These are phyloP conservation scores for Melocanna baccifera DNA, from an alignment of 176 grass and related monocot genomes.

Conservation along the genomic window DNA sequence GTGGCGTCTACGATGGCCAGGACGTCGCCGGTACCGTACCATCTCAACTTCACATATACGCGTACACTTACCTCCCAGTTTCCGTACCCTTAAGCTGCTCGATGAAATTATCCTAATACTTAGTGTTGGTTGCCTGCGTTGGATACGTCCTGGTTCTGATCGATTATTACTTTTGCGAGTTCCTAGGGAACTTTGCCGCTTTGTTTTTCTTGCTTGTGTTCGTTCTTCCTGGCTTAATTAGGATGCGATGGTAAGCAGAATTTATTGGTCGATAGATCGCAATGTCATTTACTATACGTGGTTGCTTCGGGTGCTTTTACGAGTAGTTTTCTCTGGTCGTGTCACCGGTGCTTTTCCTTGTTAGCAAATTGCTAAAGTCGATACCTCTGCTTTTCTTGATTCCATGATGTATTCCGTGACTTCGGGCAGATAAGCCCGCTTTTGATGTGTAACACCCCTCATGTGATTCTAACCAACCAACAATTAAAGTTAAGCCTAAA, in stretches of 20 bases:
- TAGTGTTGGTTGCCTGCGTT: neutral
- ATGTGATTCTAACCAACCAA: constrained; percentile 81
- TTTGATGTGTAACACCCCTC: constrained; percentile 49
- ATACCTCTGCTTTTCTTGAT: constrained; percentile 49
- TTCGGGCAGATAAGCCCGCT: constrained; percentile 46
- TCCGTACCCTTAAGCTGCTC: constrained; percentile 20
- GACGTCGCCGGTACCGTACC: constrained; percentile 81
- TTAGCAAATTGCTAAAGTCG: constrained; percentile 54
- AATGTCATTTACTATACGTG: constrained; percentile 33
- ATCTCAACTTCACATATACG: neutral
- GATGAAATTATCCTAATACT: constrained; percentile 32
- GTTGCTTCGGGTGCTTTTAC: constrained; percentile 23
- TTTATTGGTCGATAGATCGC: constrained; percentile 31
- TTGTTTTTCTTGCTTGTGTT: neutral
- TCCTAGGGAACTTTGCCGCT: neutral
- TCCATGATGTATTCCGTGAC: constrained; percentile 54
- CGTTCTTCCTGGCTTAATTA: neutral
- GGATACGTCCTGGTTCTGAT: neutral
- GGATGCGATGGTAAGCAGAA: neutral
- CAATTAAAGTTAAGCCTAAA: constrained; percentile 29
- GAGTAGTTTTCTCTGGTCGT: constrained; percentile 33
- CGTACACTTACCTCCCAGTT: neutral
- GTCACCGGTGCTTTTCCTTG: constrained; percentile 44
- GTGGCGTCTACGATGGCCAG: constrained; percentile 96
- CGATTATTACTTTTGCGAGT: neutral